Conservation (phyloP, 768 basidiomycete genomes). For the Pisolithus sp. region DNA sequence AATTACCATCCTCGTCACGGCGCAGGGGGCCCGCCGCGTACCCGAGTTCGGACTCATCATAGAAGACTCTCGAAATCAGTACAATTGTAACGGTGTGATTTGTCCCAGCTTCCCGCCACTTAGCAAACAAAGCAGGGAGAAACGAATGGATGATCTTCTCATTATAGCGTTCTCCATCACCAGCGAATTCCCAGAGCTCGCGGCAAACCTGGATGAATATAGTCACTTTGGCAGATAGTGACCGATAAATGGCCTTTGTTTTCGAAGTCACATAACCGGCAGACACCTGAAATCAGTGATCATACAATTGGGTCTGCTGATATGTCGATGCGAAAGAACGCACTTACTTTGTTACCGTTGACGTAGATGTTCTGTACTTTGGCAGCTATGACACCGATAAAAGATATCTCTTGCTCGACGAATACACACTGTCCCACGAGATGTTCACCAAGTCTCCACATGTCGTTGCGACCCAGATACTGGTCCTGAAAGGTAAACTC, state of each 20-base stretch:
- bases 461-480: constrained; percentile 91
- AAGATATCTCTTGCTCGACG: constrained; percentile 76
- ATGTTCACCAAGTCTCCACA: constrained; percentile 89
- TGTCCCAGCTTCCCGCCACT: constrained; percentile 78
- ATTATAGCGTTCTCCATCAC: constrained; percentile 91
- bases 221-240: constrained; percentile 85
- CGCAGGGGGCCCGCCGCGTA: constrained; percentile 81
- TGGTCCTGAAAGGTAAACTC: constrained; percentile 94
- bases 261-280: constrained; percentile 72
- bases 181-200: constrained; percentile 95
- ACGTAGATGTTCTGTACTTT: constrained; percentile 79
- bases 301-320: neutral
- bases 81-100: constrained; percentile 95
- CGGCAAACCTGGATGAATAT: constrained; percentile 95
- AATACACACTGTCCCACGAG: constrained; percentile 79
- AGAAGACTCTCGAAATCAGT: constrained; percentile 87
- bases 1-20: constrained; percentile 65
- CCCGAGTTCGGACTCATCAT: constrained; percentile 72
- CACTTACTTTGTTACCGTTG: constrained; percentile 53
- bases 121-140: constrained; percentile 79
- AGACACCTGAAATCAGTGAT: constrained; percentile 47
- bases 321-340: neutral
- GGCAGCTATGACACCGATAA: constrained; percentile 77
- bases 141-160: constrained; percentile 99
- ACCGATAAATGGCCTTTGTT: constrained; percentile 88